These are phyloP conservation scores for Boletus rubroflammeus DNA, from an alignment of 768 basidiomycete genomes.

Conservation along the genomic window DNA sequence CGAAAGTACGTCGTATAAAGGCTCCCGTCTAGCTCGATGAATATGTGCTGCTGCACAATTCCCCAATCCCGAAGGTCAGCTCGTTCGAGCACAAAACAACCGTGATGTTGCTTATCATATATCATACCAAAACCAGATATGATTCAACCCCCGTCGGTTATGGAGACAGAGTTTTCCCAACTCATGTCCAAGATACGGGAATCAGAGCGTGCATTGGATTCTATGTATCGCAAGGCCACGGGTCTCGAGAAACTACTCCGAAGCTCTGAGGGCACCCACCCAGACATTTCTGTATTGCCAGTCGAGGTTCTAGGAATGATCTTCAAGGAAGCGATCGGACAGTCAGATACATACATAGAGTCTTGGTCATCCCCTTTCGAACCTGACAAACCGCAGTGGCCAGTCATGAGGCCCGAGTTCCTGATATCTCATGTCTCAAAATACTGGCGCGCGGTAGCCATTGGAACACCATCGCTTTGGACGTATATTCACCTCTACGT, in stretches of 20 bases:
- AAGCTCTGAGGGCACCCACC: neutral
- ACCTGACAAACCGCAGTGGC: conserved; percentile 6
- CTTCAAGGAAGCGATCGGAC: conserved; percentile 18
- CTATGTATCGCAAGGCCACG: conserved; percentile 19
- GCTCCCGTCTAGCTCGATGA: neutral
- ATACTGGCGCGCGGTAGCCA: conserved; percentile 40
- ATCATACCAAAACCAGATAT: conserved; percentile 3
- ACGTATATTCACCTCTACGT: conserved; percentile 26
- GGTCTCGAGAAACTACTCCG: conserved; percentile 9
- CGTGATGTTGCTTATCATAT: neutral
- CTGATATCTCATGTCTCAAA: conserved; percentile 41
- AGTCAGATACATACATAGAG: neutral
- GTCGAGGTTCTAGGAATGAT: conserved; percentile 28
- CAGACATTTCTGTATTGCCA: conserved; percentile 21
- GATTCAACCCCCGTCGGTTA: conserved; percentile 2
- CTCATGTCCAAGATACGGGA: conserved; percentile 22
- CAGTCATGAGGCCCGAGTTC: conserved; percentile 26
- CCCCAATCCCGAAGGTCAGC: conserved; percentile 11
- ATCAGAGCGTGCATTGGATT: conserved; percentile 15
- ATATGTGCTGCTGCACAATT: neutral
- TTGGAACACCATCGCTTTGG: conserved; percentile 41
- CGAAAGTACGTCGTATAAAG: conserved; percentile 13
- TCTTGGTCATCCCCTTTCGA: conserved; percentile 1
- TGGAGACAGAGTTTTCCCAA: conserved; percentile 13
- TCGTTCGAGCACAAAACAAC: neutral